These are phyloP conservation scores for Teratosphaeria viscida DNA, from an alignment of 2,329 filamentous ascomycete genomes.

Conservation along the genomic window DNA sequence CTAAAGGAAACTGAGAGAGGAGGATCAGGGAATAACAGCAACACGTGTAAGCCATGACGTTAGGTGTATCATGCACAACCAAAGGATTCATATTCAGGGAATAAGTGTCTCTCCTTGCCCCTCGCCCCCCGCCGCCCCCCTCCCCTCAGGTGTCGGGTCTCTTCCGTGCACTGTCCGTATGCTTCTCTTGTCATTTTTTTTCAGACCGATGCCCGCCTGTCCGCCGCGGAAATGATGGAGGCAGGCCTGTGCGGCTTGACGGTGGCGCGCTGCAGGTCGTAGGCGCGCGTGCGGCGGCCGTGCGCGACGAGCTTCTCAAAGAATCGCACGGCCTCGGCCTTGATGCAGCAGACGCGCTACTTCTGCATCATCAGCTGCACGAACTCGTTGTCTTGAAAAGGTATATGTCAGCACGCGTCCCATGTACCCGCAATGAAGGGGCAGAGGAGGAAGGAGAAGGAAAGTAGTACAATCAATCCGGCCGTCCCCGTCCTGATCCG, in stretches of 20 bases:
- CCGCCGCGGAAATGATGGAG: background rate
- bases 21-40: background rate
- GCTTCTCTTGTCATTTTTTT: background rate
- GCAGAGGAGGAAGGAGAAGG: background rate
- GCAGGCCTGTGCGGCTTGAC: background rate
- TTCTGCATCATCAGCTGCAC: conserved; percentile 49
- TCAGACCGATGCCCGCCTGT: background rate
- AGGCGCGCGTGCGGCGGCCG: background rate
- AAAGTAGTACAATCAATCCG: conserved; percentile 49
- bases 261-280: background rate
- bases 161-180: too few species aligned
- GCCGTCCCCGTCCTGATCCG: conserved; percentile 54
- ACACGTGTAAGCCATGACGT: background rate
- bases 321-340: background rate
- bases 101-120: too few species aligned
- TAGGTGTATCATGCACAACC: background rate
- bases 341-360: conserved; percentile 21
- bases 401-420: too few species aligned
- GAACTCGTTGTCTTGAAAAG: conserved; percentile 41
- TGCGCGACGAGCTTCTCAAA: background rate
- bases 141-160: too few species aligned
- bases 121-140: too few species aligned
- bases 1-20: background rate
- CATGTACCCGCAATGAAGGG: background rate
- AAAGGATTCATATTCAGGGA: too few species aligned